phyloP scores from a whole-genome alignment of 1,284 basidiomycete genomes.

The Pholiota adiposa region DNA sequence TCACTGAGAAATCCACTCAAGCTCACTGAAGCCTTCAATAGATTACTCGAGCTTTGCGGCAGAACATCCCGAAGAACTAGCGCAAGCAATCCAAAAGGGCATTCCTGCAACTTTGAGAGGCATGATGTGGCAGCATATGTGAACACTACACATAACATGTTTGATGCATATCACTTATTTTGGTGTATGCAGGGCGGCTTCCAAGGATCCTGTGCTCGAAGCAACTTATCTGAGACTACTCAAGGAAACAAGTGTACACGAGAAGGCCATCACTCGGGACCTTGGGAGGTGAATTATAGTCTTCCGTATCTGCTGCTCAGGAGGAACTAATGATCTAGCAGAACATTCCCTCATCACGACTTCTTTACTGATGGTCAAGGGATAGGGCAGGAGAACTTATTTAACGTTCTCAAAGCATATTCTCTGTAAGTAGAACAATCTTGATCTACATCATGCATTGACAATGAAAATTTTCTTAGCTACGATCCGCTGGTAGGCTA shows the following conservation, averaged over 20 bases:
- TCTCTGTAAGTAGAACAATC: conserved; percentile 61
- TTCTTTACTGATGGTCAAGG: conserved; percentile 94
- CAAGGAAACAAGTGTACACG: conserved; percentile 85
- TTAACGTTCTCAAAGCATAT: conserved; percentile 98
- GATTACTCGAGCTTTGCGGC: conserved; percentile 89
- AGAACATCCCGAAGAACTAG: conserved; percentile 78
- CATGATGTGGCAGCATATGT: conserved; percentile 99
- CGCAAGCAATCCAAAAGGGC: conserved; percentile 89
- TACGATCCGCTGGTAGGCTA: conserved; percentile 97
- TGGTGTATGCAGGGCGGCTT: conserved; percentile 65
- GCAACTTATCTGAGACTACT: conserved; percentile 83
- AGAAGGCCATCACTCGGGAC: conserved; percentile 93
- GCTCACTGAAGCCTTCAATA: conserved; percentile 25
- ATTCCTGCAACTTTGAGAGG: conserved; percentile 88
- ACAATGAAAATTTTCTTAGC: conserved; percentile 39
- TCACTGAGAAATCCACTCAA: not conserved
- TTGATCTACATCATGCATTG: not conserved
- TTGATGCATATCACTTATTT: conserved; percentile 5
- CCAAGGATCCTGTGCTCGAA: conserved; percentile 90
- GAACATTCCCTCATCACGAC: conserved; percentile 97
- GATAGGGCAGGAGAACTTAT: conserved; percentile 94
- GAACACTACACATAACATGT: conserved; percentile 26
- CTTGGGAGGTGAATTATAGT: conserved; percentile 67
- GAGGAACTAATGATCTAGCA: conserved; percentile 31
- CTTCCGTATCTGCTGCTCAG: not conserved